Base-by-base conservation (phyloP, 805 yeast species). In the Diddensiella santjacobensis region DNA sequence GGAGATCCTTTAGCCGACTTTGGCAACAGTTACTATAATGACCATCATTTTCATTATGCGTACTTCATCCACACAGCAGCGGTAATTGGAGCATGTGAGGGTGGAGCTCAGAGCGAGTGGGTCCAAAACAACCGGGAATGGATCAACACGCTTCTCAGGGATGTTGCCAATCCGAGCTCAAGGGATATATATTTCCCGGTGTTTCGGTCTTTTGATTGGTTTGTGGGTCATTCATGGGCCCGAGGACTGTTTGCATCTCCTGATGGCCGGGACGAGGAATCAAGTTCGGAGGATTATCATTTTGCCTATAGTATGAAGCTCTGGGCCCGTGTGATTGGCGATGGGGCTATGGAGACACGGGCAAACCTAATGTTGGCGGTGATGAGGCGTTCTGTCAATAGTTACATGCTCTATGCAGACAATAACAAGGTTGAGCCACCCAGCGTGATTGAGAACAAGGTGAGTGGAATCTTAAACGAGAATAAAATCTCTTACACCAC, bases 41-140 rank as follows among this genome's bases (percentile, higher is more conserved):
- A 87, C 60, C 95, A 87, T 59, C 93, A 87, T 62, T 87, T 86
- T 75, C 95, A 87, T 63, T 87, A 84, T 59, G 93, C 93, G 8
- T 87, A 86, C 65, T 83, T 80, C 56, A 74, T 87, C 42, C 90
- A 86, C 62, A 85, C 95, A 1, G 95, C 95, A 3, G 89, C 95
- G 1, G 70, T 84, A 18, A 77, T 86, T 40, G 90, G 83, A n/a
- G 64, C 78, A 47, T 78, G 82, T 15, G 95, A 87, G 61, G 31
- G 31, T 26, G 31, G 31, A 13, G 38, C 38, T 6, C 49, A 56
- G 3, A 79, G 79, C 3, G 60, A 68, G 1, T 83, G 85, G 81
- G 65, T 72, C 3, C 49, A 53, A 6, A 64, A 61, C 6, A 72
- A 75, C 55, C 74, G 71, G 56, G 75, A 70, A 8, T 83, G 82